phyloP scores from a whole-genome alignment of 805 yeast species.

The Candida khao-thaluensis region DNA sequence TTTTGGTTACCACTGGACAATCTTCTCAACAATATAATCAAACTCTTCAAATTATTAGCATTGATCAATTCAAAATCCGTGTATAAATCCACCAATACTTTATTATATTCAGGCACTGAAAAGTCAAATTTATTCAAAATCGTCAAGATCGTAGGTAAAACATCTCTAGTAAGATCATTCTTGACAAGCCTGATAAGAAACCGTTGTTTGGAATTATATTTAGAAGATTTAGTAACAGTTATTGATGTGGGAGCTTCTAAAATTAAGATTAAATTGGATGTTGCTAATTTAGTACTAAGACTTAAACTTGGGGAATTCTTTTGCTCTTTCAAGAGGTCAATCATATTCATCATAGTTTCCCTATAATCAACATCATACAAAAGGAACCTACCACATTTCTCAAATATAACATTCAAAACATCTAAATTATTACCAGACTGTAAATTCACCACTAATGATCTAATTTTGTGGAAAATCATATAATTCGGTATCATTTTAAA shows the following conservation, averaged over 20 bases:
- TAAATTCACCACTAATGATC: constrained; percentile 53
- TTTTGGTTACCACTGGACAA: constrained; percentile 28
- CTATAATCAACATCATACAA: constrained; percentile 55
- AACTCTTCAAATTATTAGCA: constrained; percentile 44
- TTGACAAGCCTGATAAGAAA: constrained; percentile 43
- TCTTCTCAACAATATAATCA: constrained; percentile 5
- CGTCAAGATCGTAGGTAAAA: constrained; percentile 20
- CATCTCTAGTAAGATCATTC: constrained; percentile 45
- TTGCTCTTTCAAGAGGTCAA: constrained; percentile 52
- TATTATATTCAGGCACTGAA: constrained; percentile 37
- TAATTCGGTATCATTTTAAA: constrained; percentile 72
- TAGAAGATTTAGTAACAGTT: constrained; percentile 1
- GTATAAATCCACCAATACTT: constrained; percentile 41
- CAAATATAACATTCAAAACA: constrained; percentile 66
- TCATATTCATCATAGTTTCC: constrained; percentile 61
- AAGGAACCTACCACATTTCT: constrained; percentile 67
- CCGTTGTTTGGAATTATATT: constrained; percentile 29
- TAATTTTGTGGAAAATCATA: constrained; percentile 69
- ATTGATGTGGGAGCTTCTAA: constrained; percentile 53
- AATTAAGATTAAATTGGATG: constrained; percentile 53
- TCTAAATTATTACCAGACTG: constrained; percentile 63
- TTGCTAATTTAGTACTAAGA: constrained; percentile 54
- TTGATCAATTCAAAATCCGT: constrained; percentile 60
- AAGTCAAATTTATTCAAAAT: constrained; percentile 47
- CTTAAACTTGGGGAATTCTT: constrained; percentile 50